Conservation (phyloP, 2,329 filamentous ascomycete species). For the Stylonectria norvegica region DNA sequence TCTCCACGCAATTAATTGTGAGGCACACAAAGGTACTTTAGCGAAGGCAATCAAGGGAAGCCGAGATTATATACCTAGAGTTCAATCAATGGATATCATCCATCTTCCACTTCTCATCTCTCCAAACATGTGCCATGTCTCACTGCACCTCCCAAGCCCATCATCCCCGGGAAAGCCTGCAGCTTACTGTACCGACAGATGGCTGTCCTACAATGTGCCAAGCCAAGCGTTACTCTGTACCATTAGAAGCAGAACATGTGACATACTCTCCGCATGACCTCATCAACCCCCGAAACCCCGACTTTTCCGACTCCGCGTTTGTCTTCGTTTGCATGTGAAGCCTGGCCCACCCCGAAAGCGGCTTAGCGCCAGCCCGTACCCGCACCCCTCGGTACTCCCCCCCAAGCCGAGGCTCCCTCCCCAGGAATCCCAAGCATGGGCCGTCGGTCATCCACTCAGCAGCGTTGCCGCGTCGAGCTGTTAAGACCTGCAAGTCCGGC, state of each 20-base stretch:
- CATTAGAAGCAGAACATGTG: conserved; percentile 13
- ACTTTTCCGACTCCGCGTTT: conserved; percentile 2
- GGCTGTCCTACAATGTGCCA: too few species aligned
- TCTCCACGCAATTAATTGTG: too few species aligned
- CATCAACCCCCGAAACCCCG: conserved; percentile 16
- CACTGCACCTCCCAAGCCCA: too few species aligned
- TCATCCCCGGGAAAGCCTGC: too few species aligned
- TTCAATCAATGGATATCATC: too few species aligned
- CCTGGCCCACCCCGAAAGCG: conserved; percentile 12
- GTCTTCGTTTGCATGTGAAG: conserved; percentile 29
- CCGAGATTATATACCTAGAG: too few species aligned
- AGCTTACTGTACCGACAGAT: too few species aligned
- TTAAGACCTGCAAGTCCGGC: conserved; percentile 22
- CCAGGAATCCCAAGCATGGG: conserved; percentile 12
- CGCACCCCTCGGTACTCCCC: conserved; percentile 28
- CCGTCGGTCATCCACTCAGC: conserved; percentile 9
- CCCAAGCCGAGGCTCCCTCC: conserved; percentile 31
- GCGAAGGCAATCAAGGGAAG: too few species aligned
- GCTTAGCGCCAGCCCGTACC: conserved; percentile 26
- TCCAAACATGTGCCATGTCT: too few species aligned
- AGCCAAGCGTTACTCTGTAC: too few species aligned
- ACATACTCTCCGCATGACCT: conserved; percentile 27
- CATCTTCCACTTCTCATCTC: too few species aligned
- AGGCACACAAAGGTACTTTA: too few species aligned
- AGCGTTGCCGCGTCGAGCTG: conserved; percentile 21